Conservation (phyloP, 176 grass and related monocot genomes). For the Avena atlantica region DNA sequence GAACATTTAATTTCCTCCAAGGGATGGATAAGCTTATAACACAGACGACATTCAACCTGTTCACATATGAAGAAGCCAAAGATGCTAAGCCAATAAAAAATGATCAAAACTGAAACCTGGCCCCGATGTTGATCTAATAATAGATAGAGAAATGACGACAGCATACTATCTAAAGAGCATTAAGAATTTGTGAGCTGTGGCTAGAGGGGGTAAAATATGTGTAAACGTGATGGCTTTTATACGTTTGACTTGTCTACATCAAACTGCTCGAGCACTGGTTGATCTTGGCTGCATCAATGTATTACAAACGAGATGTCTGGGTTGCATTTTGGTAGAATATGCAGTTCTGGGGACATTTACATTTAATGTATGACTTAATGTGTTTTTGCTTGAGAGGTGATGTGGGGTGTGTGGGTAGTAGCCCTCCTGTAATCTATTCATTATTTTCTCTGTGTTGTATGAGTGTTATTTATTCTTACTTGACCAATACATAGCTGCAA, state of each 20-base stretch:
- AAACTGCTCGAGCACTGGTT: slow-evolving; percentile 1
- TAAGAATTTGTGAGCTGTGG: slow-evolving; percentile 14
- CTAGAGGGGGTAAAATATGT: slow-evolving; percentile 4
- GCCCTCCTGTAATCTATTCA: not conserved
- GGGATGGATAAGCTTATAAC: slow-evolving; percentile 66
- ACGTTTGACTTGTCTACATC: slow-evolving; percentile 14
- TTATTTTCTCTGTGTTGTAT: slow-evolving; percentile 4
- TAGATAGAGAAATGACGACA: no score
- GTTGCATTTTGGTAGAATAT: slow-evolving; percentile 26
- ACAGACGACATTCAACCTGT: slow-evolving; percentile 78
- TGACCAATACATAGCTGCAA: not conserved
- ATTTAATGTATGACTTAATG: not conserved
- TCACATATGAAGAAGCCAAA: slow-evolving; percentile 49
- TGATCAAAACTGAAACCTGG: slow-evolving; percentile 30
- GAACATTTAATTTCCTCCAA: slow-evolving; percentile 72
- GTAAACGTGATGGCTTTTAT: not conserved
- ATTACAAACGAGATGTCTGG: slow-evolving; percentile 24
- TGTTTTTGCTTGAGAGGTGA: slow-evolving; percentile 12
- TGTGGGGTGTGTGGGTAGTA: not conserved
- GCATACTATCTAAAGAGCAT: not conserved
- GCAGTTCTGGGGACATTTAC: not conserved
- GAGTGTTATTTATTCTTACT: not conserved
- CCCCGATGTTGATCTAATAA: slow-evolving; percentile 10
- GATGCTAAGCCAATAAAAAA: slow-evolving; percentile 22
- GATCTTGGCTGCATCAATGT: slow-evolving; percentile 2